phyloP scores from a whole-genome alignment of 108 stramenopile genomes.

The Seminavis robusta region DNA sequence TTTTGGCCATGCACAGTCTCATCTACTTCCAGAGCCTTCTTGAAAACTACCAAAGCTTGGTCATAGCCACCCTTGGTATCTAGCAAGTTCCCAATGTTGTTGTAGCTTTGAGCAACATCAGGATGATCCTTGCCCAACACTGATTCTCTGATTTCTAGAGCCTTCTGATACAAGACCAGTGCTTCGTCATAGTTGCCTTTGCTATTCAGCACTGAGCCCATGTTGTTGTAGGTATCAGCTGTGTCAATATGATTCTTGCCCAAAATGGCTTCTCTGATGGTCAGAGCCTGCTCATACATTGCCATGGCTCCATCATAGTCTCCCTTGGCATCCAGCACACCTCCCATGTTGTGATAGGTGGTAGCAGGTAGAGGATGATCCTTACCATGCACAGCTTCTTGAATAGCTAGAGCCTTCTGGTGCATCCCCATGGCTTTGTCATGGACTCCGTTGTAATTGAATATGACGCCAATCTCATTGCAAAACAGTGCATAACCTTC shows the following conservation, averaged over 20 bases:
- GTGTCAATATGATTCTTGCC: slow-evolving; percentile 1
- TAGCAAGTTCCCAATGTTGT: neutral
- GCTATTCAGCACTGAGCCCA: neutral
- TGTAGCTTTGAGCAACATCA: neutral
- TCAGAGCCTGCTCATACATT: neutral
- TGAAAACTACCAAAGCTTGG: neutral
- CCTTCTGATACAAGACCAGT: neutral
- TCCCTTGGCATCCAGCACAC: neutral
- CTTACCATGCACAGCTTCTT: neutral
- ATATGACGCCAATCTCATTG: slow-evolving; percentile 27
- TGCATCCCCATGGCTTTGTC: too few species aligned
- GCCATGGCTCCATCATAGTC: neutral
- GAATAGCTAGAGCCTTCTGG: too few species aligned
- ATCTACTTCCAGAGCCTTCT: neutral
- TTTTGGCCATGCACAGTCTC: neutral
- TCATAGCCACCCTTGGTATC: neutral
- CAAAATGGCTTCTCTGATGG: neutral
- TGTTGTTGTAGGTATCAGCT: neutral
- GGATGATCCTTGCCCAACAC: too few species aligned
- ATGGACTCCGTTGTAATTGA: too few species aligned
- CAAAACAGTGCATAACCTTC: slow-evolving; percentile 17
- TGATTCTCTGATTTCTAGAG: neutral
- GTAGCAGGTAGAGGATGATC: neutral
- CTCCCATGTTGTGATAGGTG: slow-evolving; percentile 1
- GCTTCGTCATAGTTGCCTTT: neutral